These are phyloP conservation scores for Usnea hakonensis DNA, from an alignment of 495 filamentous ascomycete species.

Conservation along the genomic window DNA sequence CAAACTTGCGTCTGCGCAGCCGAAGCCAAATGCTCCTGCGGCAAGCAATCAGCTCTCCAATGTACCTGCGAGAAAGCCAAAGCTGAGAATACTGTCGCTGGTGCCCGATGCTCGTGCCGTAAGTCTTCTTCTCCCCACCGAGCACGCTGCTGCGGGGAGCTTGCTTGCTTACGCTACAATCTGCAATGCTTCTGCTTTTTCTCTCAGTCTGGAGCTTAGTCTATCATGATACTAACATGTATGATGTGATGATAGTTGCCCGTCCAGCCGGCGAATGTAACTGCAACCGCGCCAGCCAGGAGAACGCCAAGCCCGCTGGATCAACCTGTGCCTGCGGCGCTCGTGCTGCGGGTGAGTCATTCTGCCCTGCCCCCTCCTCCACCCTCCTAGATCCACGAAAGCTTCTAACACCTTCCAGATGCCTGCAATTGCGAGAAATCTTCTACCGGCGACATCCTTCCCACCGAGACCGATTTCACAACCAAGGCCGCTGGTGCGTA, in stretches of 20 bases:
- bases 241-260: slow-evolving; percentile 36
- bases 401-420: slow-evolving; percentile 37
- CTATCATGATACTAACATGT: slow-evolving; percentile 9
- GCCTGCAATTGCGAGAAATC: slow-evolving; percentile 82
- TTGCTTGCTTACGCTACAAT: neutral
- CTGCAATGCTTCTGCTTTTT: neutral
- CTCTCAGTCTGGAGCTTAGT: neutral
- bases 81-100: slow-evolving; percentile 62
- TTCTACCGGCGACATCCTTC: slow-evolving; percentile 42
- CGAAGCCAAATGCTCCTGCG: slow-evolving; percentile 76
- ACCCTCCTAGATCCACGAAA: neutral
- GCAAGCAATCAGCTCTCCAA: slow-evolving; percentile 72
- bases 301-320: slow-evolving; percentile 58
- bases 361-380: neutral
- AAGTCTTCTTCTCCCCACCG: slow-evolving; percentile 30
- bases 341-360: slow-evolving; percentile 4
- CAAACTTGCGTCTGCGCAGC: slow-evolving; percentile 54
- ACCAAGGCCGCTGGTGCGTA: slow-evolving; percentile 39
- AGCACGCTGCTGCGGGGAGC: neutral
- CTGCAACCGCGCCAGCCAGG: slow-evolving; percentile 62
- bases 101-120: slow-evolving; percentile 82
- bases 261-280: slow-evolving; percentile 76
- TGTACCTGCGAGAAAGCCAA: slow-evolving; percentile 76
- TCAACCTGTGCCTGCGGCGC: slow-evolving; percentile 66
- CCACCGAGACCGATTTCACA: slow-evolving; percentile 75